Evolutionary conservation across 176 grass and related monocot species (phyloP), one percentile per base, ranked within the genome.

Genomic region (Tuctoria greenei): DNA sequence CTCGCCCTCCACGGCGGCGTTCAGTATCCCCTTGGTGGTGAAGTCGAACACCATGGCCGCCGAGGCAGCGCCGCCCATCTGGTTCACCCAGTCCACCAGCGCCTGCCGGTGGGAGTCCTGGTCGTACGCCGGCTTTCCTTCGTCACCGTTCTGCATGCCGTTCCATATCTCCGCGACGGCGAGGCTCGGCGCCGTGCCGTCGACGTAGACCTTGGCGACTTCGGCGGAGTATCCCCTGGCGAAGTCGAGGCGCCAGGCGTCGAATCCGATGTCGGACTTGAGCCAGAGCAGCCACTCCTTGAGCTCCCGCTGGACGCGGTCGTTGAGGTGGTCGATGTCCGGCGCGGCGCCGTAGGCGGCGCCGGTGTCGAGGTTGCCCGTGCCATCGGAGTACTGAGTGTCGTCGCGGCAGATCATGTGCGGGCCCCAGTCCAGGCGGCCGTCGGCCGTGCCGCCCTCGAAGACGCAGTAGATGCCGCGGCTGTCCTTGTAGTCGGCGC

Each of bases 301-400:
- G 82, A 93, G 87, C 73, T 93, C 91, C 0, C 8, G 16, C 54
- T 67, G 91, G 58, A 94, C 90, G 47, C 64, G 69, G 21, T 5
- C 24, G n/a, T 90, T 94, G 71, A 94, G 91, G 86, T 94, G 91
- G 71, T 94, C 91, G 28, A 94, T 90, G 73, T 94, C 91, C 0
- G 91, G 88, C 0, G 81, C 91, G 8, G 70, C 54, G 6, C 21
- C 25, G 77, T 69, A 95, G 81, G 47, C 72, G 2, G 36, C 76
- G 38, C 92, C 92, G 6, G 88, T 95, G 83, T 91, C 88, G 40
- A 66, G 86, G 64, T 91, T 81, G 64, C 76, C 88, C 4, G 86
- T 91, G 72, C 88, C 86, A 55, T 81, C 86, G 0, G 84, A 89
- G 86, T 81, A 90, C 24, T 64, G 36, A 2, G 67, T 72, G 67